Conservation (phyloP, 2,329 filamentous ascomycete species). For the Colletotrichum coccodes region DNA sequence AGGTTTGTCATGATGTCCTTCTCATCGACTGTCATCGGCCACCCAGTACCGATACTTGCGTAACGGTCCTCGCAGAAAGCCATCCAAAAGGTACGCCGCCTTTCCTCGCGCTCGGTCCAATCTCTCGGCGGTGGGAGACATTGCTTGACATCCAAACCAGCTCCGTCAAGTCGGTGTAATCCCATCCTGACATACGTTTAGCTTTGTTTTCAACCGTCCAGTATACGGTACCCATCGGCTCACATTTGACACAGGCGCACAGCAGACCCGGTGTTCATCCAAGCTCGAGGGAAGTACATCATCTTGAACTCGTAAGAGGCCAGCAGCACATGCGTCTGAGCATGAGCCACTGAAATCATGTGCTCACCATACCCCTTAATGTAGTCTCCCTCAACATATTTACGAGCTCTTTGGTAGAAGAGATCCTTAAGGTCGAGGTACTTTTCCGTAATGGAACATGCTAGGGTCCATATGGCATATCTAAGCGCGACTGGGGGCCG, state of each 20-base stretch:
- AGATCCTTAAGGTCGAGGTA: slow-evolving; percentile 83
- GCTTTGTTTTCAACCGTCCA: not conserved
- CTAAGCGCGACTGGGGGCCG: slow-evolving; percentile 88
- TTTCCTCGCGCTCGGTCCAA: slow-evolving; percentile 93
- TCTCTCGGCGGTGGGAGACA: slow-evolving; percentile 87
- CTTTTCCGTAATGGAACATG: slow-evolving; percentile 86
- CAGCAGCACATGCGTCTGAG: slow-evolving; percentile 84
- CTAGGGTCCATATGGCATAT: slow-evolving; percentile 96
- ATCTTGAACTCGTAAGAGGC: slow-evolving; percentile 93
- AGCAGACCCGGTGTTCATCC: slow-evolving; percentile 88
- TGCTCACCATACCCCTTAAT: slow-evolving; percentile 92
- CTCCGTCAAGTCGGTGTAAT: slow-evolving; percentile 85
- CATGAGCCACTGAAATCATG: slow-evolving; percentile 86
- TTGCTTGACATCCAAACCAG: slow-evolving; percentile 89
- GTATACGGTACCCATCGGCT: slow-evolving; percentile 38
- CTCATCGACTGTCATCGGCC: slow-evolving; percentile 96
- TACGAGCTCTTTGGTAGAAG: slow-evolving; percentile 89
- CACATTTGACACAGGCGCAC: slow-evolving; percentile 87
- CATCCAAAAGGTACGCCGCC: slow-evolving; percentile 95
- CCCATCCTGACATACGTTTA: slow-evolving; percentile 77
- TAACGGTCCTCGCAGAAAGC: slow-evolving; percentile 91
- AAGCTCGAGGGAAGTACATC: slow-evolving; percentile 97
- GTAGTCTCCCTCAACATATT: slow-evolving; percentile 90
- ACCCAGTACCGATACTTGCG: slow-evolving; percentile 94
- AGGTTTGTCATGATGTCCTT: slow-evolving; percentile 89